Evolutionary conservation across 768 basidiomycete genomes (phyloP).

Genomic region (Jaapia argillacea): DNA sequence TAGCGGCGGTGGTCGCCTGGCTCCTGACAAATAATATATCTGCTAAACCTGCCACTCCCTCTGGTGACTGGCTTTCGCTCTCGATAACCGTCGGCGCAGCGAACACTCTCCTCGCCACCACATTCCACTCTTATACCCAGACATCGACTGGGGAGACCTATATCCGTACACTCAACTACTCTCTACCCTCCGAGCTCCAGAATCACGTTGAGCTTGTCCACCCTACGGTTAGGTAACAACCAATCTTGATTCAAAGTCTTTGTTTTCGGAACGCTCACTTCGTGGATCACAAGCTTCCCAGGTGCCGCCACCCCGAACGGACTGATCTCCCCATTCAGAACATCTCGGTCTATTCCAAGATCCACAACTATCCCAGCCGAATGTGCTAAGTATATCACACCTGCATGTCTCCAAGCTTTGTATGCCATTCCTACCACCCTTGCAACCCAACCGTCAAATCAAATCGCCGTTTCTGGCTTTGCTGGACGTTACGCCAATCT

Average conservation of each 20-base stretch:
- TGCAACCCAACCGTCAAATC: slow-evolving; percentile 14
- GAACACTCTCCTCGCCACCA: slow-evolving; percentile 23
- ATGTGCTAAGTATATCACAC: slow-evolving; percentile 15
- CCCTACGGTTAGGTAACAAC: slow-evolving; percentile 16
- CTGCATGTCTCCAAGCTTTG: slow-evolving; percentile 21
- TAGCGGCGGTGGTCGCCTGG: slow-evolving; percentile 17
- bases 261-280: neutral
- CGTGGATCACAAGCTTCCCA: neutral
- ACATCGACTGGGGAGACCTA: slow-evolving; percentile 14
- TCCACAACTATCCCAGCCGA: slow-evolving; percentile 14
- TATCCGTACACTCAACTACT: slow-evolving; percentile 27
- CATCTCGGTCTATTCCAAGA: slow-evolving; percentile 2
- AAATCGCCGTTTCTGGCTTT: slow-evolving; percentile 22
- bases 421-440: slow-evolving; percentile 25
- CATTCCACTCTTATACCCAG: slow-evolving; percentile 25
- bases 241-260: neutral
- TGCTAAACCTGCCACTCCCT: slow-evolving; percentile 13
- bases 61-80: slow-evolving; percentile 26
- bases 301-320: neutral
- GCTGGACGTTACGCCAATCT: slow-evolving; percentile 20
- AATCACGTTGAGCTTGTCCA: slow-evolving; percentile 21
- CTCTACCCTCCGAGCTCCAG: slow-evolving; percentile 22
- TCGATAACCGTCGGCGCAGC: slow-evolving; percentile 22
- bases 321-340: slow-evolving; percentile 1
- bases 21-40: slow-evolving; percentile 16